Percentiles rank a stretch among this genome's conserved stretches.
These are phyloP conservation scores for Massariosphaeria phaeospora DNA, from an alignment of 495 filamentous ascomycete genomes.

Conservation along the genomic window DNA sequence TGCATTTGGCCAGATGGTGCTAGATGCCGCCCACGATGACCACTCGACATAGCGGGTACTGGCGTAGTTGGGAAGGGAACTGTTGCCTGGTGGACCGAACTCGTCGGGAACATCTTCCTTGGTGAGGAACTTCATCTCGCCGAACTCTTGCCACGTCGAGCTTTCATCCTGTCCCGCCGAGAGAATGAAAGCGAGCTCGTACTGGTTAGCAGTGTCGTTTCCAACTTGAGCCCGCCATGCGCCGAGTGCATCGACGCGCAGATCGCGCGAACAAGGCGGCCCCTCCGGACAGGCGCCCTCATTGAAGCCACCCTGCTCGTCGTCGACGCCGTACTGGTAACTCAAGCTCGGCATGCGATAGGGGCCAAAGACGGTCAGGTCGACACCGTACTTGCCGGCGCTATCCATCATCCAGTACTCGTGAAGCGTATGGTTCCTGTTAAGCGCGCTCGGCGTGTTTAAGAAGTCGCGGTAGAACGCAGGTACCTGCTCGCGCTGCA, in stretches of 20 bases:
- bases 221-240: conserved; percentile 44
- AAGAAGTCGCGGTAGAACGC: conserved; percentile 43
- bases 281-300: conserved; percentile 36
- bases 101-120: conserved; percentile 40
- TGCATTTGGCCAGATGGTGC: conserved; percentile 44
- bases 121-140: conserved; percentile 42
- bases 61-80: conserved; percentile 37
- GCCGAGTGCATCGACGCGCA: conserved; percentile 42
- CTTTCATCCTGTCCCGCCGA: conserved; percentile 46
- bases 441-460: conserved; percentile 42
- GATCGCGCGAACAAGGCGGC: conserved; percentile 37
- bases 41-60: conserved; percentile 43
- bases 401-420: conserved; percentile 49
- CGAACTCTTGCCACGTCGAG: conserved; percentile 47
- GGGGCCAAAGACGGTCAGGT: conserved; percentile 44
- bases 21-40: conserved; percentile 43
- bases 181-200: conserved; percentile 44
- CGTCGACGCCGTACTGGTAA: conserved; percentile 35
- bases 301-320: conserved; percentile 33
- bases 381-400: conserved; percentile 42
- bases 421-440: conserved; percentile 42
- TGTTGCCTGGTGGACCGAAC: conserved; percentile 42
- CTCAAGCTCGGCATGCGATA: conserved; percentile 37
- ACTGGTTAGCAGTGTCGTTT: conserved; percentile 36
- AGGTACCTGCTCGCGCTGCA: conserved; percentile 41